phyloP scores from a whole-genome alignment of 2,329 filamentous ascomycete species.

The Lecanicillium sp. region DNA sequence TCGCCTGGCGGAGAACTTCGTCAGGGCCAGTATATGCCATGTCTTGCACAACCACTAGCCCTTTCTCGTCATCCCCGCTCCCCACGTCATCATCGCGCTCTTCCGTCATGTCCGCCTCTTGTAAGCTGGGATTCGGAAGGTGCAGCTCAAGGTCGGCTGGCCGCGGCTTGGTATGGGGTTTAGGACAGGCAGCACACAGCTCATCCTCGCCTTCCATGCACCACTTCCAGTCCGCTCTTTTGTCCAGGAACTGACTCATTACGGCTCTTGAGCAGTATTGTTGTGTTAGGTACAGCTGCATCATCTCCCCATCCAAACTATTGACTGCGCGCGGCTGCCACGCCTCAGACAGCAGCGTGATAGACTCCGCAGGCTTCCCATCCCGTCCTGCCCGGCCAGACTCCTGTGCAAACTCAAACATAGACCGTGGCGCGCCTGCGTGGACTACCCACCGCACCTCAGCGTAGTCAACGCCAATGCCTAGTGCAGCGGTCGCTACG shows the following conservation, averaged over 20 bases:
- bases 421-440: not conserved
- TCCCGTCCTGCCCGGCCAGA: conserved; percentile 3
- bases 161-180: not conserved
- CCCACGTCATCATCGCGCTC: not conserved
- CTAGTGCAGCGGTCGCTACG: conserved; percentile 3
- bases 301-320: conserved; percentile 3
- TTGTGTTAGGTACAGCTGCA: conserved; percentile 8
- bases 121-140: not conserved
- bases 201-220: conserved; percentile 4
- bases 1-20: not conserved
- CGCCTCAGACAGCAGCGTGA: conserved; percentile 1
- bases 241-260: conserved; percentile 6
- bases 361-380: conserved; percentile 1
- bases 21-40: not conserved
- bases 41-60: too few relatives aligned
- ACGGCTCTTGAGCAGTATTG: conserved; percentile 1
- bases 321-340: not conserved
- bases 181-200: not conserved
- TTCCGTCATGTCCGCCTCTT: not conserved
- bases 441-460: conserved; percentile 4
- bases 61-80: too few relatives aligned
- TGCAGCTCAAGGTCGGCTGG: not conserved
- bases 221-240: conserved; percentile 1
- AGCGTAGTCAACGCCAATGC: conserved; percentile 5
- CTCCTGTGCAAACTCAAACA: conserved; percentile 6